Evolutionary conservation across 2,329 filamentous ascomycete genomes (phyloP).

Genomic region (Penicillium sp.): DNA sequence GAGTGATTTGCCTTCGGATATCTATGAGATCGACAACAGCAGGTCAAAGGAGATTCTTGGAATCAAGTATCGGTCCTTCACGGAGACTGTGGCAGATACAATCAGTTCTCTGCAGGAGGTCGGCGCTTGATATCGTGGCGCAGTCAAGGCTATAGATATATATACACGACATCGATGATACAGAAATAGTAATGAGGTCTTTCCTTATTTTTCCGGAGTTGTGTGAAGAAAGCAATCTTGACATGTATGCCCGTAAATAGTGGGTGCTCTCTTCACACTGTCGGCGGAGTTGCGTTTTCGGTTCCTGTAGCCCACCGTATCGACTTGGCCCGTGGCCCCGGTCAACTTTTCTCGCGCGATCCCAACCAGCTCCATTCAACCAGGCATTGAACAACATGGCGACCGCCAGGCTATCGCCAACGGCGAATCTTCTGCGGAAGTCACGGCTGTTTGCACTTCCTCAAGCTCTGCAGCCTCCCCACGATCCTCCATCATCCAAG

Average conservation of each 20-base stretch:
- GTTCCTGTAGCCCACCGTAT: conserved; percentile 35
- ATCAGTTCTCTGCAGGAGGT: conserved; percentile 44
- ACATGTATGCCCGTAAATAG: neutral
- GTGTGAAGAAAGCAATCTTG: neutral
- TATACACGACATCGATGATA: neutral
- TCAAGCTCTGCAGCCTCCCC: conserved; percentile 70
- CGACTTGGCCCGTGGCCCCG: conserved; percentile 33
- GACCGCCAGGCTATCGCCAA: conserved; percentile 60
- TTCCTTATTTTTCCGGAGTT: neutral
- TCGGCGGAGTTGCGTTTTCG: conserved; percentile 24
- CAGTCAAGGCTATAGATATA: neutral
- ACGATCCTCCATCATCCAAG: conserved; percentile 56
- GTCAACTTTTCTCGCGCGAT: conserved; percentile 44
- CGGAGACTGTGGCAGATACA: conserved; percentile 47
- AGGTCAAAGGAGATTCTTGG: conserved; percentile 51
- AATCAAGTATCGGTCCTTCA: conserved; percentile 48
- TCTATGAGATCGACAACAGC: conserved; percentile 47
- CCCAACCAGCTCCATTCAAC: conserved; percentile 29
- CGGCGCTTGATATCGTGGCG: conserved; percentile 33
- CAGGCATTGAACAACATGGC: conserved; percentile 47
- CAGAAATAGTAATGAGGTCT: neutral
- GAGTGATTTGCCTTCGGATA: conserved; percentile 38
- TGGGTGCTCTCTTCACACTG: neutral
- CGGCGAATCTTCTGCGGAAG: conserved; percentile 74
- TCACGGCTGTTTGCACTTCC: conserved; percentile 92